These are phyloP conservation scores for Hansenula anomala DNA, from an alignment of 1,139 yeast genomes.

Conservation along the genomic window DNA sequence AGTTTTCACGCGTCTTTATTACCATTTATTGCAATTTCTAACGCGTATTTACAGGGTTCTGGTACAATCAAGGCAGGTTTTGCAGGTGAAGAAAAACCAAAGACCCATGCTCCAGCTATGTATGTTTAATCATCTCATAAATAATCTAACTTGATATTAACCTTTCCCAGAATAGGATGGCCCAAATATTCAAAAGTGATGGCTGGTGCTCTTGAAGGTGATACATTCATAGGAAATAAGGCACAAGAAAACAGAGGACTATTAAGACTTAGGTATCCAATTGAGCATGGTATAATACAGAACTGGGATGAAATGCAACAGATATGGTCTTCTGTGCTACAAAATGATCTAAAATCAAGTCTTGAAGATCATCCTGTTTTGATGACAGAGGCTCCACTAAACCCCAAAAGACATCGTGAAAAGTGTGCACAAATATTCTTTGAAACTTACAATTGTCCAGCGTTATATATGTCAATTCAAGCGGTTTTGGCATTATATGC, in stretches of 20 bases:
- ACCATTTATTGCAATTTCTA: neutral
- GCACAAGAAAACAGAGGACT: conserved; percentile 80
- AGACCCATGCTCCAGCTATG: conserved; percentile 43
- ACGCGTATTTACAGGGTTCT: conserved; percentile 52
- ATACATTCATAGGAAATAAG: conserved; percentile 63
- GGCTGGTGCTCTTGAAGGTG: conserved; percentile 71
- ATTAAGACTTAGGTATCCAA: conserved; percentile 63
- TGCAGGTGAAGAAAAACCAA: conserved; percentile 87
- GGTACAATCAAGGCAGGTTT: conserved; percentile 86
- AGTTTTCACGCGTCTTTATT: conserved; percentile 6
- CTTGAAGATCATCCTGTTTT: conserved; percentile 82
- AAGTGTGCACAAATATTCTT: conserved; percentile 72
- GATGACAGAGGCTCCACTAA: conserved; percentile 86
- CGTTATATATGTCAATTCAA: conserved; percentile 76
- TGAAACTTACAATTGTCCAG: conserved; percentile 84
- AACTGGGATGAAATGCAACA: conserved; percentile 87
- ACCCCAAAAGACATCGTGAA: conserved; percentile 68
- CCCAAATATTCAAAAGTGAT: conserved; percentile 82
- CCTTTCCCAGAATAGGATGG: conserved; percentile 52
- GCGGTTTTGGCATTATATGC: conserved; percentile 86
- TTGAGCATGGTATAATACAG: conserved; percentile 74
- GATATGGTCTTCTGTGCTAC: conserved; percentile 64
- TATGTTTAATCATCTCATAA: conserved; percentile 19
- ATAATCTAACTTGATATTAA: neutral
- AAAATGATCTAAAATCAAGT: conserved; percentile 59